phyloP scores from a whole-genome alignment of 805 yeast genomes.

The Candida nitratophila region DNA sequence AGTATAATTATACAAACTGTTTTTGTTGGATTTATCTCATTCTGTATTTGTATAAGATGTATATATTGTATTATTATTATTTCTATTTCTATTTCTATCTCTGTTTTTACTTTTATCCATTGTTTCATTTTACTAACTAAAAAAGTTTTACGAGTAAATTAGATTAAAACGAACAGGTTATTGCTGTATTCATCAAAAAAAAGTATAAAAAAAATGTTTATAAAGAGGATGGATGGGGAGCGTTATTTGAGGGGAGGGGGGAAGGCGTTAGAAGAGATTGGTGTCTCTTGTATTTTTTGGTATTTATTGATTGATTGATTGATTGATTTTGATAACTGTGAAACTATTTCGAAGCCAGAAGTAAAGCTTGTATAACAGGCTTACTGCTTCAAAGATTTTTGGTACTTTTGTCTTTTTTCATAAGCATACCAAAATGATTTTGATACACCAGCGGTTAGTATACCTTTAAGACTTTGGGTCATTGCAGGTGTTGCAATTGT shows the following conservation, averaged over 20 bases:
- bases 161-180: too few species aligned
- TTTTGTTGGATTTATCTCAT: neutral
- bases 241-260: too few species aligned
- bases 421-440: slow-evolving; percentile 69
- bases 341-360: too few species aligned
- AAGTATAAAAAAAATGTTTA: too few species aligned
- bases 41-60: neutral
- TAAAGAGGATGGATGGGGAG: too few species aligned
- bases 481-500: slow-evolving; percentile 67
- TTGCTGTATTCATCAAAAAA: too few species aligned
- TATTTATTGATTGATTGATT: too few species aligned
- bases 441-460: slow-evolving; percentile 76
- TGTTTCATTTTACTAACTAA: too few species aligned
- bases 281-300: too few species aligned
- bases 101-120: neutral
- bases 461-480: slow-evolving; percentile 73
- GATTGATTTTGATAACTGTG: too few species aligned
- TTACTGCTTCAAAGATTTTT: neutral
- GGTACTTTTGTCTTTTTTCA: slow-evolving; percentile 50
- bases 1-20: neutral
- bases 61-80: neutral
- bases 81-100: neutral
- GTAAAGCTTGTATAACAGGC: neutral
- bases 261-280: too few species aligned
- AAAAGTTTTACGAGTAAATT: too few species aligned